Percentiles rank a stretch among this genome's conserved stretches.
phyloP scores from a whole-genome alignment of 306 rosid species.

The Lathyrus sativus region DNA sequence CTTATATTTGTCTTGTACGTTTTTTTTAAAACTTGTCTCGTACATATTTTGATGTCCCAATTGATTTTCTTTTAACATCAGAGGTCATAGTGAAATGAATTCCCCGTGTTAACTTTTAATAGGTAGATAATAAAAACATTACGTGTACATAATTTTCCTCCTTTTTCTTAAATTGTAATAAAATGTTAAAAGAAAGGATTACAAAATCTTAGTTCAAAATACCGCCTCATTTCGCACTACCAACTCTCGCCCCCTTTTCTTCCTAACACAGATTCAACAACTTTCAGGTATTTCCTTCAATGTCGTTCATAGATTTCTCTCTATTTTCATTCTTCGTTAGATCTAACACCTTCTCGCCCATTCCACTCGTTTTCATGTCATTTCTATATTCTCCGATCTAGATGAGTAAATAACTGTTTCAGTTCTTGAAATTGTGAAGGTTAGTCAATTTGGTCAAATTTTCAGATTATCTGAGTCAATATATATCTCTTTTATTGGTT shows the following conservation, averaged over 20 bases:
- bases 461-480: not conserved
- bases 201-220: not conserved
- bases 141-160: not conserved
- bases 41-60: too few relatives aligned
- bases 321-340: not conserved
- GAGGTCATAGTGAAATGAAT: too few relatives aligned
- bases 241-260: not conserved
- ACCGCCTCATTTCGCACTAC: not conserved
- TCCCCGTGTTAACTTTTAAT: not conserved
- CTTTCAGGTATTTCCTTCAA: not conserved
- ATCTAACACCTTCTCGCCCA: not conserved
- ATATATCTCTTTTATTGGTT: too few relatives aligned
- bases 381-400: too few relatives aligned
- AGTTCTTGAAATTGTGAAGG: not conserved
- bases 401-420: not conserved
- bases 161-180: too few relatives aligned
- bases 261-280: too few relatives aligned
- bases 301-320: not conserved
- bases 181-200: not conserved
- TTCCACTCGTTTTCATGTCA: too few relatives aligned
- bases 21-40: too few relatives aligned
- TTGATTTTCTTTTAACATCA: too few relatives aligned
- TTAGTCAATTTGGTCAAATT: not conserved
- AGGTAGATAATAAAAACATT: not conserved
- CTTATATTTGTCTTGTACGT: too few relatives aligned